phyloP scores from a whole-genome alignment of 129 eudicot species.

The Artemisia argyi region DNA sequence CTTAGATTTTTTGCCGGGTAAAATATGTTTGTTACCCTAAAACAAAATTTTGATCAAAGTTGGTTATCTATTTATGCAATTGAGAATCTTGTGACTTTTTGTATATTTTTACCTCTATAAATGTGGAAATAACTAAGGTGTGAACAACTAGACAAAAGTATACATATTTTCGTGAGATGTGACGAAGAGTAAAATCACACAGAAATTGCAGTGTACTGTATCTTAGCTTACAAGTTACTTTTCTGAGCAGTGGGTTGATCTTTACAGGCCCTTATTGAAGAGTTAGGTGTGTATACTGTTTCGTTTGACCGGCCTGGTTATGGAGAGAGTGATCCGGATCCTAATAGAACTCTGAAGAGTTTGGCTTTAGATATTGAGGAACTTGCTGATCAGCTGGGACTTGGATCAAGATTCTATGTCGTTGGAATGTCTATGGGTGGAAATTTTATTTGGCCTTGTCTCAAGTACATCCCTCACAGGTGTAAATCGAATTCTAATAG shows the following conservation, averaged over 20 bases:
- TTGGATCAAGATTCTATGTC: constrained; percentile 69
- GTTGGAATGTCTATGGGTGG: constrained; percentile 81
- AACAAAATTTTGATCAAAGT: too few relatives aligned
- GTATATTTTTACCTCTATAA: neutral
- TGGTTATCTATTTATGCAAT: neutral
- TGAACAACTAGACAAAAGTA: neutral
- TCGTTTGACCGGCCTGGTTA: constrained; percentile 80
- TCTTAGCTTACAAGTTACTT: neutral
- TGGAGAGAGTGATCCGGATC: constrained; percentile 88
- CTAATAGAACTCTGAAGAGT: constrained; percentile 56
- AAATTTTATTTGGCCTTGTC: constrained; percentile 54
- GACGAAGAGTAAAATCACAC: too few relatives aligned
- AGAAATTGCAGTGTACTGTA: neutral
- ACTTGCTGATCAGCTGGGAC: constrained; percentile 67
- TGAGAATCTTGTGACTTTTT: neutral
- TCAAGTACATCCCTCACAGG: constrained; percentile 91
- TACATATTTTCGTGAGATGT: neutral
- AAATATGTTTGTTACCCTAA: too few relatives aligned
- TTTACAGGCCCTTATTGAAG: constrained; percentile 52
- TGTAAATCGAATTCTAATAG: neutral
- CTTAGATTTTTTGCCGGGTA: too few relatives aligned
- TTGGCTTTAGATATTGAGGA: constrained; percentile 66
- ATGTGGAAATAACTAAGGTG: neutral
- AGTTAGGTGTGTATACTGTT: constrained; percentile 61
- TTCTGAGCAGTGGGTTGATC: neutral